phyloP scores from a whole-genome alignment of 139 green algal species.

The Diplosphaera chodatii region DNA sequence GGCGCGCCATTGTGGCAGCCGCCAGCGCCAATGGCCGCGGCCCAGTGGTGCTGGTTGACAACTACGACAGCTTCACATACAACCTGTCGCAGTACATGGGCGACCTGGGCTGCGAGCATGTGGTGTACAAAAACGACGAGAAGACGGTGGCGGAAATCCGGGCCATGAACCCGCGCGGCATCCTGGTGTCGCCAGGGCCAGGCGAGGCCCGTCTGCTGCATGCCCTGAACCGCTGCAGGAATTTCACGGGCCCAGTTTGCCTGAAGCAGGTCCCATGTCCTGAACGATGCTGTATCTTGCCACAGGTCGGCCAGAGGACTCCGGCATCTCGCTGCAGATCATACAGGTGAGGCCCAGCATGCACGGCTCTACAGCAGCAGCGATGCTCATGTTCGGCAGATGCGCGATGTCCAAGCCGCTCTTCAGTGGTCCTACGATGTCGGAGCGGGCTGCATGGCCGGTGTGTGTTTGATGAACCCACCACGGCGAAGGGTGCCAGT shows the following conservation, averaged over 20 bases:
- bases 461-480: too few relatives aligned
- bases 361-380: too few relatives aligned
- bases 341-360: constrained; percentile 29
- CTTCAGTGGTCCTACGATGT: too few relatives aligned
- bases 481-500: too few relatives aligned
- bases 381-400: too few relatives aligned
- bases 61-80: constrained; percentile 99
- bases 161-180: constrained; percentile 77
- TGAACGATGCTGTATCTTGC: not conserved
- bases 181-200: constrained; percentile 93
- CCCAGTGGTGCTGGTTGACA: constrained; percentile 90
- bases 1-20: not conserved
- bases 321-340: constrained; percentile 88
- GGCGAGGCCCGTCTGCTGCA: constrained; percentile 32
- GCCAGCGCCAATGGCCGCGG: constrained; percentile 1
- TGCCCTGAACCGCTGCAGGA: too few relatives aligned
- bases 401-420: too few relatives aligned
- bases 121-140: constrained; percentile 95
- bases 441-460: too few relatives aligned
- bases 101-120: constrained; percentile 77
- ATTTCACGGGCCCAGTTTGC: too few relatives aligned
- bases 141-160: constrained; percentile 84
- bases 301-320: constrained; percentile 80
- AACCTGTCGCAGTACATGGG: constrained; percentile 98
- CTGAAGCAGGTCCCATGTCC: too few relatives aligned